Conservation (phyloP, 169 alveolate species). For the Cryptosporidium muris region DNA sequence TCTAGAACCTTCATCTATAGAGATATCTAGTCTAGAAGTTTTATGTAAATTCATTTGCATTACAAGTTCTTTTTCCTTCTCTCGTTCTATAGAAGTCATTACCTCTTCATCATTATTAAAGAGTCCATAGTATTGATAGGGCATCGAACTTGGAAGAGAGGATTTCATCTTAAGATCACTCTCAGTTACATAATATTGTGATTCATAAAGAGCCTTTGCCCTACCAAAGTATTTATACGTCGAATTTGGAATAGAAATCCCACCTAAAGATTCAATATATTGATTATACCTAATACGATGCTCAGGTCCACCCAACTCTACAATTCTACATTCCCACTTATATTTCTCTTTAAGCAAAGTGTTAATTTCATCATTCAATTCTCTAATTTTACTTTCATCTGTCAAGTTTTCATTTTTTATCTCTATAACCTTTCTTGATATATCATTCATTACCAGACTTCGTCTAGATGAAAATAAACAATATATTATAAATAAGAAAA, state of each 20-base stretch:
- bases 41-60: slow-evolving; percentile 1
- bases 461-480: slow-evolving; percentile 58
- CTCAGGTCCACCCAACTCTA: slow-evolving; percentile 88
- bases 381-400: slow-evolving; percentile 90
- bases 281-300: slow-evolving; percentile 74
- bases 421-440: slow-evolving; percentile 70
- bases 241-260: slow-evolving; percentile 57
- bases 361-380: slow-evolving; percentile 90
- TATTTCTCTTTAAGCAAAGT: slow-evolving; percentile 84
- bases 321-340: slow-evolving; percentile 89
- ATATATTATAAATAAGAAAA: not conserved
- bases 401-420: slow-evolving; percentile 82
- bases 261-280: slow-evolving; percentile 63
- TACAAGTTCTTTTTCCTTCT: slow-evolving; percentile 25
- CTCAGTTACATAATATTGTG: not conserved
- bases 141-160: not conserved
- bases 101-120: slow-evolving; percentile 2
- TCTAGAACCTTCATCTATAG: no score
- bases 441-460: slow-evolving; percentile 78
- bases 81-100: not conserved
- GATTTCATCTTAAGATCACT: not conserved
- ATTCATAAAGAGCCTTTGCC: slow-evolving; percentile 39
- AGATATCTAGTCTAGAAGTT: no score
- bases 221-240: slow-evolving; percentile 31
- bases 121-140: slow-evolving; percentile 11